Conservation (phyloP, 495 filamentous ascomycete species). For the Xylona heveae region DNA sequence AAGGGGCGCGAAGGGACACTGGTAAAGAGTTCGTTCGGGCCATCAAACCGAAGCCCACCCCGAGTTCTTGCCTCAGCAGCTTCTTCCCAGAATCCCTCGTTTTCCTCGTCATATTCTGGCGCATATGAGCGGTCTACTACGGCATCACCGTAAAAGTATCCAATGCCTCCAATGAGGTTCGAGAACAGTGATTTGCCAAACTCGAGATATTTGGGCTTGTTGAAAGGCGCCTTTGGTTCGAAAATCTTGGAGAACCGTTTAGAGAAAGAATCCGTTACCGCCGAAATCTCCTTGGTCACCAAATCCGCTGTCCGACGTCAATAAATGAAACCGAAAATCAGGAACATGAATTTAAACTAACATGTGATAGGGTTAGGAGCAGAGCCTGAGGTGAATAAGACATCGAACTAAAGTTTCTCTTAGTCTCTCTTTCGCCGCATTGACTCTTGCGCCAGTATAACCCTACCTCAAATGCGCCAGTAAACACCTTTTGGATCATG, state of each 20-base stretch:
- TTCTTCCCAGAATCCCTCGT: conserved; percentile 95
- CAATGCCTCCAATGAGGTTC: conserved; percentile 85
- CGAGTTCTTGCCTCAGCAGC: conserved; percentile 51
- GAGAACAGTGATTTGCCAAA: conserved; percentile 86
- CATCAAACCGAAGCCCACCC: conserved; percentile 45
- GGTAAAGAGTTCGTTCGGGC: conserved; percentile 76
- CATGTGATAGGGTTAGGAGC: conserved; percentile 35
- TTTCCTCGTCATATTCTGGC: conserved; percentile 83
- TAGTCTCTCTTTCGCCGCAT: not conserved
- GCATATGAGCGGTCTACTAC: conserved; percentile 80
- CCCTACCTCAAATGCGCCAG: conserved; percentile 58
- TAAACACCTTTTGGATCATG: conserved; percentile 79
- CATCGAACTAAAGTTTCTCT: conserved; percentile 45
- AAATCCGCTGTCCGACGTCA: conserved; percentile 34
- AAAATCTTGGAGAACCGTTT: conserved; percentile 56
- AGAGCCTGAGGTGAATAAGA: conserved; percentile 73
- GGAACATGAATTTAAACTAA: conserved; percentile 18
- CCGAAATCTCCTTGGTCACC: conserved; percentile 45
- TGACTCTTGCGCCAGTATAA: not conserved
- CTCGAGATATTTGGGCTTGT: conserved; percentile 42
- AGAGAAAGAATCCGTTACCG: conserved; percentile 42
- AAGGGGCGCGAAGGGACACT: conserved; percentile 87
- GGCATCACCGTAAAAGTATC: conserved; percentile 77
- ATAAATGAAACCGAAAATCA: too few relatives aligned
- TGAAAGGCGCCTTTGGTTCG: conserved; percentile 53